Evolutionary conservation across 768 basidiomycete genomes (phyloP), one percentile per base, ranked within the genome.

Genomic region (Amanita exitialis): DNA sequence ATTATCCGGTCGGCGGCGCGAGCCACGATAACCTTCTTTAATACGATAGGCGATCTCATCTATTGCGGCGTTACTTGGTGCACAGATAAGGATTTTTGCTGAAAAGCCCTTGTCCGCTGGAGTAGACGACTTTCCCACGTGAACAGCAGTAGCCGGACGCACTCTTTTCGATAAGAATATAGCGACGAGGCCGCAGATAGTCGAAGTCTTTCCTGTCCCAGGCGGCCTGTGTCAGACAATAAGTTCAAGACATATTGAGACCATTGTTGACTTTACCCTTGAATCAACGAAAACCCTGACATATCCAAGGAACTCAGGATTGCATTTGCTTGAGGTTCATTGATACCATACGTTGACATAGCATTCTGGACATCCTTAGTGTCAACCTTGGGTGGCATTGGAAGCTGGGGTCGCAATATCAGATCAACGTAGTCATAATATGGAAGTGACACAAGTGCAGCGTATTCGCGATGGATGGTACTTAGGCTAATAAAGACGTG

Each of bases 121-220:
- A n/a, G 66, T 58, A 38, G 38, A 52, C 49, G 43, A 18, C 41
- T 49, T 60, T 18, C 82, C 79, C 25, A 71, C 71, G 9, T 77
- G 67, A 8, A 78, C 73, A 21, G 76, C 67, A 1, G 77, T 62
- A 30, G 83, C 80, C 4, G 79, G 62, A 7, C 42, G 50, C 13
- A 20, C 23, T 18, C 86, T 82, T 35, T 71, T 74, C 2, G 84
- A 78, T 35, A 96, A 63, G 61, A 86, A 91, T 3, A 83, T 79
- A 37, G 89, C 82, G 5, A 96, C 86, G n/a, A 99, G 74, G 18
- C 90, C 92, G 58, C 91, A 91, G 55, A 99, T 98, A 1, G 96
- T 99, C 18, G 90, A 95, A 7, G 96, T 99, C 69, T 99, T 99
- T 10, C 96, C 96, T 0, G 96, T 99, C 49, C 96, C 96, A 1